Evolutionary conservation across 2,329 filamentous ascomycete species (phyloP).

Genomic region (Aspergillus luchuensis): DNA sequence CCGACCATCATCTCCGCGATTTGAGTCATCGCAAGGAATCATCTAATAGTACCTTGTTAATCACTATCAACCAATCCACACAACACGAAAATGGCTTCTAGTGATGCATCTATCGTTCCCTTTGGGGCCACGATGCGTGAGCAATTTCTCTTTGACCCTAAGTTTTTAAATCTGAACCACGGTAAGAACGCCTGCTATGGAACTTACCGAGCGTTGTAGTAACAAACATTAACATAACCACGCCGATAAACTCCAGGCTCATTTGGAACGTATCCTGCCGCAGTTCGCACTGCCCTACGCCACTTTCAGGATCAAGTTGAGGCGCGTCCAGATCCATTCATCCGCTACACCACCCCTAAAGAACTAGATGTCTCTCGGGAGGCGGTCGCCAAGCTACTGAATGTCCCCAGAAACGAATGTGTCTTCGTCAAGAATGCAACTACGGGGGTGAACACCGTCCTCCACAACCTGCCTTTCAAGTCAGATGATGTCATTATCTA

Average conservation of each 20-base stretch:
- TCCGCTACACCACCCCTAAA: constrained; percentile 65
- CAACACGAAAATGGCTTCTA: no score
- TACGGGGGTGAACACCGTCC: constrained; percentile 67
- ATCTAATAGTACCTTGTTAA: no score
- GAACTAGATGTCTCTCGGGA: constrained; percentile 62
- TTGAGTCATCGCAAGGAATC: no score
- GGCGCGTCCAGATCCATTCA: constrained; percentile 43
- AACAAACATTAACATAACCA: neutral
- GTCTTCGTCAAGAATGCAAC: constrained; percentile 85
- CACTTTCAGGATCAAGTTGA: no score
- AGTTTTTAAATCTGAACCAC: constrained; percentile 75
- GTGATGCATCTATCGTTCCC: constrained; percentile 18
- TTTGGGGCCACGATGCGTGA: constrained; percentile 61
- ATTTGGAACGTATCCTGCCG: constrained; percentile 71
- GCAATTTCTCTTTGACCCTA: constrained; percentile 69
- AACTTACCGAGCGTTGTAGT: neutral
- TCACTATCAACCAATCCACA: no score
- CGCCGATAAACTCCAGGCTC: constrained; percentile 52
- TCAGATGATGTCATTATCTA: constrained; percentile 72
- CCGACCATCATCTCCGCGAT: no score
- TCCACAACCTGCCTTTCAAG: constrained; percentile 71
- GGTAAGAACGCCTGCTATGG: constrained; percentile 52
- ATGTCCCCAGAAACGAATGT: constrained; percentile 64
- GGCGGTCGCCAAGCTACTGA: constrained; percentile 66
- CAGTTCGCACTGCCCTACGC: no score